These are phyloP conservation scores for Trametes polyzona DNA, from an alignment of 1,284 basidiomycete species.

Conservation along the genomic window DNA sequence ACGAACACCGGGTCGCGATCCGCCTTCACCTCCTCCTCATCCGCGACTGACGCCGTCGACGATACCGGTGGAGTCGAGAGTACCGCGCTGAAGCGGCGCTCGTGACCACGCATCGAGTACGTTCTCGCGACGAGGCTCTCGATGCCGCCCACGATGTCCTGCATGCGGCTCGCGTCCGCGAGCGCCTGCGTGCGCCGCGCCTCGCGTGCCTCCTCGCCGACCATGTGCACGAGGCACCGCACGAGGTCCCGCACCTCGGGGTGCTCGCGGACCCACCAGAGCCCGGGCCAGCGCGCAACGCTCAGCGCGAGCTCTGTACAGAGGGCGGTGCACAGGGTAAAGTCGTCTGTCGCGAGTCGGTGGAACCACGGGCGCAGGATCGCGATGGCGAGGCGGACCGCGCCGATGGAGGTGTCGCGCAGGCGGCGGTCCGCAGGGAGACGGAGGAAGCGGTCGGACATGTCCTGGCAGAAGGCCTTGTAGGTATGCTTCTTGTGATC, in stretches of 20 bases:
- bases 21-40: constrained; percentile 24
- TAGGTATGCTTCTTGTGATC: constrained; percentile 61
- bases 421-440: constrained; percentile 56
- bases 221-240: constrained; percentile 55
- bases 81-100: constrained; percentile 1
- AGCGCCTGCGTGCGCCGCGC: constrained; percentile 45
- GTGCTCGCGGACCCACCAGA: constrained; percentile 65
- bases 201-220: constrained; percentile 66
- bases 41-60: constrained; percentile 20
- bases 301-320: constrained; percentile 57
- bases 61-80: constrained; percentile 19
- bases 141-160: constrained; percentile 52
- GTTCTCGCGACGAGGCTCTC: constrained; percentile 47
- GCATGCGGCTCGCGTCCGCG: constrained; percentile 49
- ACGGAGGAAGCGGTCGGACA: constrained; percentile 62
- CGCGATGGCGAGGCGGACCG: constrained; percentile 65
- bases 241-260: constrained; percentile 61
- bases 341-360: constrained; percentile 50
- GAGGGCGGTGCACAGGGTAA: constrained; percentile 49
- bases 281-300: constrained; percentile 71
- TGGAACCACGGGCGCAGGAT: constrained; percentile 74
- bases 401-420: constrained; percentile 65
- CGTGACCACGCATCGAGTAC: constrained; percentile 34
- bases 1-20: constrained; percentile 16
- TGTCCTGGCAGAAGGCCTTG: constrained; percentile 70